Evolutionary conservation across 2,329 filamentous ascomycete genomes (phyloP), one percentile per base, ranked within the genome.

Genomic region (Chaetoscypha palmicola): DNA sequence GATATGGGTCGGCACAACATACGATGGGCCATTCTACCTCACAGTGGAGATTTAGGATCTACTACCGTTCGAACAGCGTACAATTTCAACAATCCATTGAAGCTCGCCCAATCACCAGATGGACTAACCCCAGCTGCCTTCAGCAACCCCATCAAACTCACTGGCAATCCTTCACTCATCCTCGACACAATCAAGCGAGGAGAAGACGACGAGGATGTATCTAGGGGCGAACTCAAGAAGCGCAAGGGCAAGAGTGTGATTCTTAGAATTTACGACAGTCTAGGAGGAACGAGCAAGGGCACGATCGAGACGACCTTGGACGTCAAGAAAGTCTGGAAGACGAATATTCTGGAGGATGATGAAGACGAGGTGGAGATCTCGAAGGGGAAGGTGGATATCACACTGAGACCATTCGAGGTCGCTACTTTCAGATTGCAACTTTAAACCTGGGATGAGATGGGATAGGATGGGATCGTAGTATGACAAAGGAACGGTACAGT

Each of bases 1-100:
- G 91, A 97, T 62, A 96, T 97, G 89, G 91, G 88, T 41, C 75
- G 72, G 32, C 91, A 97, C 64, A 74, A 74, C 50, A 94, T 96
- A 55, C 82, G 85, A 49, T 97, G 91, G 76, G 90, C 87, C 17
- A 89, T 97, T 54, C 72, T 96, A 54, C 91, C 91, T 2, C 91
- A 97, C 64, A 63, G 74, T 19, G 90, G 89, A 2, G 65, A 72
- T 1, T 72, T 97, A 3, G 79, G 83, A 35, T 69, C 81, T 28
- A 72, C 74, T 14, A 95, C 89, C 1, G 78, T 97, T 34, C 81
- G 83, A 46, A 86, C 89, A 10, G 91, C 85, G 0, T 90, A 84
- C 63, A 86, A 91, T 54, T 94, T 97, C 72, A 96, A 97, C 66
- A 86, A 83, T 53, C 88, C 89, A 0, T 67, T 94, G 51, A 72